Evolutionary conservation across 108 stramenopile species (phyloP).

Genomic region (Fragilaria crotonensis): DNA sequence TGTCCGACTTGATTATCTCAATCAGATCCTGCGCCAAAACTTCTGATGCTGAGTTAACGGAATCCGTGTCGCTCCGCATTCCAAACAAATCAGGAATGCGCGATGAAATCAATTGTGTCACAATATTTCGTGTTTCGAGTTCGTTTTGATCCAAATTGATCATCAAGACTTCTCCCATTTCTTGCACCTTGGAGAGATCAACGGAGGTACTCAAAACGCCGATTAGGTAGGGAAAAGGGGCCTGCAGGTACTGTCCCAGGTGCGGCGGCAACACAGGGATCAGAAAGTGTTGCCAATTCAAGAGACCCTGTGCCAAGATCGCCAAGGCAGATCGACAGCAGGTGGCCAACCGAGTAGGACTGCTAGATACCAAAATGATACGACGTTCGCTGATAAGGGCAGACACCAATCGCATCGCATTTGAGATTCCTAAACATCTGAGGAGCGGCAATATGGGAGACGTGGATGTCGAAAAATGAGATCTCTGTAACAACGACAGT

Average conservation of each 20-base stretch:
- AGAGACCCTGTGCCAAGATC: conserved; percentile 61
- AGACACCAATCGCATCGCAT: conserved; percentile 59
- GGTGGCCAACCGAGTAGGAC: conserved; percentile 56
- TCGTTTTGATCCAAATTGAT: conserved; percentile 68
- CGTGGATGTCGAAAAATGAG: not conserved
- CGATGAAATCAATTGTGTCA: conserved; percentile 14
- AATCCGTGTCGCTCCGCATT: not conserved
- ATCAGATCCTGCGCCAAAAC: conserved; percentile 63
- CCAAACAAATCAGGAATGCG: conserved; percentile 47
- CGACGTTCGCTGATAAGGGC: conserved; percentile 75
- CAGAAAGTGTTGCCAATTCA: conserved; percentile 73
- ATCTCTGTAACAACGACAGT: conserved; percentile 21
- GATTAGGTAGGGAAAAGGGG: conserved; percentile 67
- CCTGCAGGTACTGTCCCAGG: conserved; percentile 52
- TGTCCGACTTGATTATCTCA: conserved; percentile 70
- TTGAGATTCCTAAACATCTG: conserved; percentile 55
- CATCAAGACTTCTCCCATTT: conserved; percentile 68
- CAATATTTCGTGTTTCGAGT: conserved; percentile 62
- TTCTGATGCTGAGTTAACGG: conserved; percentile 22
- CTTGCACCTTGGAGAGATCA: conserved; percentile 31
- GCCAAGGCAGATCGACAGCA: conserved; percentile 66
- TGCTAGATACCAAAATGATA: conserved; percentile 55
- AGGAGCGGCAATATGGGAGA: conserved; percentile 73
- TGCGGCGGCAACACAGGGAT: conserved; percentile 80
- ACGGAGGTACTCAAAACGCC: conserved; percentile 37